Percentiles rank a stretch among this genome's conserved stretches.
phyloP scores from a whole-genome alignment of 345 rosid genomes.

The Sisymbrium irio region DNA sequence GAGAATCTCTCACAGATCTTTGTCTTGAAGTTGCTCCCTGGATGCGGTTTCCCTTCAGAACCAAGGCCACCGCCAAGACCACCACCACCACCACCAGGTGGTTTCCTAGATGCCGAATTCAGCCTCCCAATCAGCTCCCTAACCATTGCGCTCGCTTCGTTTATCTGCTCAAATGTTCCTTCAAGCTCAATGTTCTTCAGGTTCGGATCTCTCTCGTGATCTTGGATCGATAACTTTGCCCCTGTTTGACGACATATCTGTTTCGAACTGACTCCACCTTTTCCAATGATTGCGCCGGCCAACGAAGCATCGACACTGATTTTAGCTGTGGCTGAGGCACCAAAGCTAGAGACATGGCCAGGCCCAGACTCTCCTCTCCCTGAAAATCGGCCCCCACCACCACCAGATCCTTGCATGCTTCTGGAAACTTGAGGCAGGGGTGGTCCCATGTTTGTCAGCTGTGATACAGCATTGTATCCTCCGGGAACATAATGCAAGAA shows the following conservation, averaged over 20 bases:
- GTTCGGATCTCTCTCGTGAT: conserved; percentile 76
- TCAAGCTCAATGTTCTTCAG: conserved; percentile 89
- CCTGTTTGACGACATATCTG: conserved; percentile 87
- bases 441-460: conserved; percentile 64
- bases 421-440: conserved; percentile 55
- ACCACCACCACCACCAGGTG: conserved; percentile 28
- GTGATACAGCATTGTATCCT: conserved; percentile 81
- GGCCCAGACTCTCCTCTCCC: conserved; percentile 84
- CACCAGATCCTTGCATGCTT: conserved; percentile 56
- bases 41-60: conserved; percentile 39
- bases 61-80: conserved; percentile 13
- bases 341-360: conserved; percentile 75
- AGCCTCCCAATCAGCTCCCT: conserved; percentile 75
- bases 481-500: conserved; percentile 97
- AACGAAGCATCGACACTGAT: conserved; percentile 90
- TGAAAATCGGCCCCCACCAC: conserved; percentile 75
- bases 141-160: conserved; percentile 94
- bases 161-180: conserved; percentile 95
- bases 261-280: conserved; percentile 88
- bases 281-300: conserved; percentile 95
- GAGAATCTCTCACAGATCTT: conserved; percentile 77
- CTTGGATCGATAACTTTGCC: conserved; percentile 83
- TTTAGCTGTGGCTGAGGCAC: conserved; percentile 86
- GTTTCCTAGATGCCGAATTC: conserved; percentile 44
- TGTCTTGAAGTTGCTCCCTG: conserved; percentile 67